Conservation (phyloP, 768 basidiomycete species). For the Fomitopsis pulvina region DNA sequence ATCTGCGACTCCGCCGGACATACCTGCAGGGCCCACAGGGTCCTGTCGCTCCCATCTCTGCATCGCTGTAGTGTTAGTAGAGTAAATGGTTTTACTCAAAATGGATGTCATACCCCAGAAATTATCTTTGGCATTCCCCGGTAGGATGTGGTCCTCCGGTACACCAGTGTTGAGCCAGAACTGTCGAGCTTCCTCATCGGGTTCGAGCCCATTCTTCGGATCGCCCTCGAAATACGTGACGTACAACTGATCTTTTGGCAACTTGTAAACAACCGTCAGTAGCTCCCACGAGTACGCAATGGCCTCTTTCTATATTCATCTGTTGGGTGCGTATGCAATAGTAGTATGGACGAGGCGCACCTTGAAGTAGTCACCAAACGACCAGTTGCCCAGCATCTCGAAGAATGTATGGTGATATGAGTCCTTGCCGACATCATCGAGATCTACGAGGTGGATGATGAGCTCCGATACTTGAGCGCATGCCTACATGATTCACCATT, state of each 20-base stretch:
- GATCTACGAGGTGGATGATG: constrained; percentile 45
- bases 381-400: constrained; percentile 99
- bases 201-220: constrained; percentile 70
- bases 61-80: background rate
- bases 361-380: constrained; percentile 99
- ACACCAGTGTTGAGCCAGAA: constrained; percentile 89
- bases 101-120: constrained; percentile 87
- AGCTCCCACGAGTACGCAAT: constrained; percentile 93
- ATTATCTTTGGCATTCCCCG: constrained; percentile 95
- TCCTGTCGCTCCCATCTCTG: constrained; percentile 98
- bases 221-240: constrained; percentile 99
- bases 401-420: constrained; percentile 98
- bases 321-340: background rate
- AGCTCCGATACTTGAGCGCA: no score
- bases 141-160: constrained; percentile 81
- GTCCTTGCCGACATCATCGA: constrained; percentile 98
- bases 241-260: constrained; percentile 88
- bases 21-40: constrained; percentile 96
- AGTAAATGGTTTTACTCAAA: constrained; percentile 5
- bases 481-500: constrained; percentile 53
- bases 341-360: constrained; percentile 27
- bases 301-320: constrained; percentile 71
- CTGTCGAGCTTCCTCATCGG: constrained; percentile 84
- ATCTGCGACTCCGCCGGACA: constrained; percentile 10
- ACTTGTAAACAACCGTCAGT: constrained; percentile 80